Evolutionary conservation across 169 alveolate species (phyloP).

Genomic region (Plasmodium adleri): DNA sequence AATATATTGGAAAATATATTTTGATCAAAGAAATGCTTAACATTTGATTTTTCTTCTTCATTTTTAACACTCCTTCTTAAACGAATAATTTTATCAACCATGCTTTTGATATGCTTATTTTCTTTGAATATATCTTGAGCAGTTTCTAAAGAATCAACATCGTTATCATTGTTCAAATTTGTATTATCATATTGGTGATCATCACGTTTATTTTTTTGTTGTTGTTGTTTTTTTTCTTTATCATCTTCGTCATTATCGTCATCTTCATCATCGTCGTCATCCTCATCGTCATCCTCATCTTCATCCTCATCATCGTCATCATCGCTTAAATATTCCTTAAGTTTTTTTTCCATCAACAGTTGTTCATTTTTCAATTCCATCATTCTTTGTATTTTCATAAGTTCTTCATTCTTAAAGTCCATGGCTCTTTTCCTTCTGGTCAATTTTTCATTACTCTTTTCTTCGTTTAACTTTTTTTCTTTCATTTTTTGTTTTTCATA

Average conservation of each 20-base stretch:
- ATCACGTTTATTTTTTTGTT: neutral
- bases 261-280: conserved; percentile 1
- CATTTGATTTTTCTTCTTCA: conserved; percentile 41
- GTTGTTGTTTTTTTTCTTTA: neutral
- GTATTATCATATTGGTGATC: neutral
- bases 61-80: conserved; percentile 59
- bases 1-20: conserved; percentile 70
- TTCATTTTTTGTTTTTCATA: conserved; percentile 63
- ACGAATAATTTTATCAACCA: conserved; percentile 58
- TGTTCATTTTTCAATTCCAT: conserved; percentile 78
- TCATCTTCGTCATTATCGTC: neutral
- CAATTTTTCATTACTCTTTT: conserved; percentile 53
- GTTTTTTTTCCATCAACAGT: conserved; percentile 75
- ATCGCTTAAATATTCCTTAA: conserved; percentile 76
- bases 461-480: conserved; percentile 34
- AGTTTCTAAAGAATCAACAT: neutral
- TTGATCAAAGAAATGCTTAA: conserved; percentile 64
- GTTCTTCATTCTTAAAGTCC: conserved; percentile 79
- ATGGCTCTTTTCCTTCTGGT: conserved; percentile 80
- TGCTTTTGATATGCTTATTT: conserved; percentile 45
- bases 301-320: conserved; percentile 17
- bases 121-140: conserved; percentile 7
- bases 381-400: conserved; percentile 77
- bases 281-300: conserved; percentile 37
- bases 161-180: neutral